Base-by-base conservation (phyloP, 2,329 filamentous ascomycete genomes). In the Aspergillus clavatus region DNA sequence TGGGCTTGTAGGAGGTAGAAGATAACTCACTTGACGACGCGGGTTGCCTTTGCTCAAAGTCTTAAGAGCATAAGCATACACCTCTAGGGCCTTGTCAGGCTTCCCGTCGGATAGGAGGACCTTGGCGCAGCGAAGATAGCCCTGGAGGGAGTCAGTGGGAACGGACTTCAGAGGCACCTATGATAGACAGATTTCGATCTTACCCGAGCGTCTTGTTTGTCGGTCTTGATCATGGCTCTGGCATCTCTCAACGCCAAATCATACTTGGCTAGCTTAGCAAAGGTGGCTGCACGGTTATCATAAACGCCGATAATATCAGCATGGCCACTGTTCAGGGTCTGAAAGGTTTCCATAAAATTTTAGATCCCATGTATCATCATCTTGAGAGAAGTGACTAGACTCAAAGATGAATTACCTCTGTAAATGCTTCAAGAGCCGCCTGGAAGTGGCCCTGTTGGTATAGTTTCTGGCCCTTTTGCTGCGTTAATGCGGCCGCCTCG, bases 11-110 rank as follows among this genome's bases (percentile, higher is more conserved):
- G 29, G 52, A 12, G 14, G 28, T 31, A 10, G 12, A 38, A 35
- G 40, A 40, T 14, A 46, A 56, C 54, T 45, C 38, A 67, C 67
- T 48, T 54, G 54, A 43, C 61, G 58, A 16, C 59, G 51, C 7
- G 59, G 48, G 43, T 73, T 66, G 23, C 66, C 59, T n/a, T 65
- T 57, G 7, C 71, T 65, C 16, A 82, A 66, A 37, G 67, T 71
- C 48, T 75, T 77, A 51, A 83, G 63, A n/a, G 77, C 81, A 56
- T 79, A 76, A 21, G 73, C 70, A 61, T 82, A 83, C 19, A 82
- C 73, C 8, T 74, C 71, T 10, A 79, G 55, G 5, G 81, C 81
- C 19, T 72, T 73, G n/a, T 73, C 69, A 2, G 66, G 59, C 55
- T 77, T 80, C 8, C 71, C 68, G 63, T 76, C 72, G 47, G 69